Conservation (phyloP, 352 stramenopile genomes). For the Pythium dissotocum region DNA sequence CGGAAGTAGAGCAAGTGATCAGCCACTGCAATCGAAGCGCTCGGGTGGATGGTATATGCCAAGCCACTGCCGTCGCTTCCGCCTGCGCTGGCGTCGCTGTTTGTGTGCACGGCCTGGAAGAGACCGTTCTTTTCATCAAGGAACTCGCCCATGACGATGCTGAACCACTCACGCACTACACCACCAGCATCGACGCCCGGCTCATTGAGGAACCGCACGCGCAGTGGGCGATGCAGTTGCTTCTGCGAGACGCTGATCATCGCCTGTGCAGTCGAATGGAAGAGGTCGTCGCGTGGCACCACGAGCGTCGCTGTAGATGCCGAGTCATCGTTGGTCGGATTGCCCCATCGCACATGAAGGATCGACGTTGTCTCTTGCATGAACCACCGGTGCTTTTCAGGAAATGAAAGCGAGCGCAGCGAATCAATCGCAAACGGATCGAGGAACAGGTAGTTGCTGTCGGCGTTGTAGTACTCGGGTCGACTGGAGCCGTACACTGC, state of each 20-base stretch:
- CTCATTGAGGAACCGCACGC: conserved; percentile 75
- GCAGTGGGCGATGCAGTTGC: conserved; percentile 41
- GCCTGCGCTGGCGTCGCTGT: neutral
- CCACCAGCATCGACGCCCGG: conserved; percentile 78
- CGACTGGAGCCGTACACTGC: conserved; percentile 34
- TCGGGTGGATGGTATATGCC: conserved; percentile 54
- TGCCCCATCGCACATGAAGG: conserved; percentile 40
- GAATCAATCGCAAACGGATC: conserved; percentile 38
- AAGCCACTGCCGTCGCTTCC: conserved; percentile 38
- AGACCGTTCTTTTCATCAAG: conserved; percentile 46
- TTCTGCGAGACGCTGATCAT: conserved; percentile 38
- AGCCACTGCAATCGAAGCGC: conserved; percentile 31
- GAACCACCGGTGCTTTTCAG: conserved; percentile 59
- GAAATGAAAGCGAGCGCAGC: conserved; percentile 42
- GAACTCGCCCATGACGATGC: conserved; percentile 48
- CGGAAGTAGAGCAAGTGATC: conserved; percentile 64
- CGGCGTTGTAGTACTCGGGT: conserved; percentile 18
- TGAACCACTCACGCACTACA: conserved; percentile 82
- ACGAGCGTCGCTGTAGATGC: conserved; percentile 25
- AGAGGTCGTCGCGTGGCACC: conserved; percentile 39
- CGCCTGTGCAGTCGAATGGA: conserved; percentile 33
- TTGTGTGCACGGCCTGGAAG: conserved; percentile 44
- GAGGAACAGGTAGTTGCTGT: conserved; percentile 22
- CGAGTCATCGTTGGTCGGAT: conserved; percentile 15
- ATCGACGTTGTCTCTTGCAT: conserved; percentile 50